Evolutionary conservation across 2,329 filamentous ascomycete species (phyloP).

Genomic region (Venturiaceae sp.): DNA sequence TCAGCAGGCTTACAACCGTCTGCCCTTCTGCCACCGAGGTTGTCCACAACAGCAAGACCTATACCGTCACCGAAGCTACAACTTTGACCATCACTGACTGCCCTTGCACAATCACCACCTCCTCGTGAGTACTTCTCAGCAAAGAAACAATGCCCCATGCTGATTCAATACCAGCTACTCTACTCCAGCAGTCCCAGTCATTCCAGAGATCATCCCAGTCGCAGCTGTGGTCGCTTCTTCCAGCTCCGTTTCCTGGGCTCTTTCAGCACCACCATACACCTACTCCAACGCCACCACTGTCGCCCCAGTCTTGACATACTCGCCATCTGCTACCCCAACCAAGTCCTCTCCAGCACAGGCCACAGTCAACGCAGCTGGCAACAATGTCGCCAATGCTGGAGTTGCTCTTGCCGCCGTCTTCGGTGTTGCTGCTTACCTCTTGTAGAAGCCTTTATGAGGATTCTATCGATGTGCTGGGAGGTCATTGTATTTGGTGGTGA

Average conservation of each 20-base stretch:
- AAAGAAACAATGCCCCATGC: neutral
- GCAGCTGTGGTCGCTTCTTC: neutral
- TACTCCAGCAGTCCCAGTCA: slow-evolving; percentile 2
- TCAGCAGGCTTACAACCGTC: slow-evolving; percentile 18
- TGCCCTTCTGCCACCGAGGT: slow-evolving; percentile 17
- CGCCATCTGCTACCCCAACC: slow-evolving; percentile 9
- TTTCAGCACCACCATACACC: neutral
- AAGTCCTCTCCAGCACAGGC: slow-evolving; percentile 14
- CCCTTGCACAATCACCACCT: slow-evolving; percentile 16
- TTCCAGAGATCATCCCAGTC: neutral
- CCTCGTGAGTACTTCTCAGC: slow-evolving; percentile 12
- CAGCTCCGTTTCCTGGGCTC: neutral
- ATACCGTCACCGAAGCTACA: slow-evolving; percentile 18
- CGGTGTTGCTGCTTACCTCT: slow-evolving; percentile 5
- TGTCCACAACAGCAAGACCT: slow-evolving; percentile 20
- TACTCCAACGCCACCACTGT: neutral
- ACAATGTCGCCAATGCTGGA: slow-evolving; percentile 39
- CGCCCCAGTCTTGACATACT: neutral
- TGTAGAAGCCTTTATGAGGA: slow-evolving; percentile 32
- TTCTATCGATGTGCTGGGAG: too few relatives aligned
- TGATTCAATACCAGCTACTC: slow-evolving; percentile 1
- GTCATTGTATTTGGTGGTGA: neutral
- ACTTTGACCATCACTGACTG: slow-evolving; percentile 15
- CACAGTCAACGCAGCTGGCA: slow-evolving; percentile 41
- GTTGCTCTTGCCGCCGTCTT: slow-evolving; percentile 22